Percentiles rank a stretch among this genome's conserved stretches.
phyloP scores from a whole-genome alignment of 352 stramenopile species.

The Phytophthora tentaculata region DNA sequence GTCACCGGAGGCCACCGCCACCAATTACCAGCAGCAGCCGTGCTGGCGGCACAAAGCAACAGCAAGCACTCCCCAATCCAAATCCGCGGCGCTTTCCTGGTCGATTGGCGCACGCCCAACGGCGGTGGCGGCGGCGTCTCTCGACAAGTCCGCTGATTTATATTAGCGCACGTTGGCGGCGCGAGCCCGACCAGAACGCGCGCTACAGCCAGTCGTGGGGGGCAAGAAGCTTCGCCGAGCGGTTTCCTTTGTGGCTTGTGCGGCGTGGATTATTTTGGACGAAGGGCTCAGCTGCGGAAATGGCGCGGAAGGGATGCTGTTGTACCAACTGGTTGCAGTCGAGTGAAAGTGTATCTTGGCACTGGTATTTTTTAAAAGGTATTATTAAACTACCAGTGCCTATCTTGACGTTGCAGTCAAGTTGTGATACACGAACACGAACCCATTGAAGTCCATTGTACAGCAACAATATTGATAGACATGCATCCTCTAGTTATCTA shows the following conservation, averaged over 20 bases:
- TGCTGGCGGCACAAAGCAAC: constrained; percentile 1
- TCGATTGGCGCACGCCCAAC: constrained; percentile 14
- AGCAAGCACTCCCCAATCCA: background rate
- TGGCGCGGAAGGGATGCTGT: background rate
- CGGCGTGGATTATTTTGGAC: constrained; percentile 14
- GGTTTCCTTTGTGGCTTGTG: constrained; percentile 3
- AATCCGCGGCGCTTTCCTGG: background rate
- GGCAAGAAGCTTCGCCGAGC: constrained; percentile 25
- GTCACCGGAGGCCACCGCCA: constrained; percentile 5
- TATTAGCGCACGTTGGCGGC: constrained; percentile 26
- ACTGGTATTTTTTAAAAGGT: no score
- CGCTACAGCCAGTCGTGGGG: constrained; percentile 19
- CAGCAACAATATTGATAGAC: no score
- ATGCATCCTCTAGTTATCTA: no score
- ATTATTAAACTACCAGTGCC: no score
- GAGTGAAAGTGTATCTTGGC: no score
- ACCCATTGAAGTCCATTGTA: no score
- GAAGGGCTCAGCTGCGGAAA: constrained; percentile 1
- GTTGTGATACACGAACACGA: no score
- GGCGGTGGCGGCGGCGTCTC: constrained; percentile 5
- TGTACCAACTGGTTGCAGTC: background rate
- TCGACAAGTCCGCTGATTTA: constrained; percentile 31
- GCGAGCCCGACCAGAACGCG: constrained; percentile 29
- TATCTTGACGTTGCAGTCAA: no score
- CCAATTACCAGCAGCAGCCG: constrained; percentile 6